Conservation (phyloP, 805 yeast genomes). For the Saccharomycopsis guyanensis region DNA sequence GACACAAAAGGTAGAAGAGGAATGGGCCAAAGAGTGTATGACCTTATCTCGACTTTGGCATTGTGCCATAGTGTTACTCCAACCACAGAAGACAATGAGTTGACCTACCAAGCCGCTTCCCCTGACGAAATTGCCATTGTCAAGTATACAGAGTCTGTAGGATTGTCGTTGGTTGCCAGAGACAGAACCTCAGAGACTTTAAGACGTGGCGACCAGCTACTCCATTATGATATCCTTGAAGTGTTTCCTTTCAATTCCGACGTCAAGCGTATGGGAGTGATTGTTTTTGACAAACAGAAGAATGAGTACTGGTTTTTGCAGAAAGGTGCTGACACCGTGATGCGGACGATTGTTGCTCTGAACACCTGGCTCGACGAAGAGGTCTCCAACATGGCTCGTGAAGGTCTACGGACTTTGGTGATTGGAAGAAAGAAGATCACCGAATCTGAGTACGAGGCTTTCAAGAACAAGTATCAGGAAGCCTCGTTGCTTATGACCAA, state of each 20-base stretch:
- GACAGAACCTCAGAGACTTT: conserved; percentile 73
- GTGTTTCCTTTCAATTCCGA: conserved; percentile 94
- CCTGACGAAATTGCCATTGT: conserved; percentile 99
- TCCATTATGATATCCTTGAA: conserved; percentile 58
- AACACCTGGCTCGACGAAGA: conserved; percentile 98
- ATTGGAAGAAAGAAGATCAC: conserved; percentile 77
- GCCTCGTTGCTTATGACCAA: conserved; percentile 75
- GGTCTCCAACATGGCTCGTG: conserved; percentile 95
- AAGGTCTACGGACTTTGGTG: conserved; percentile 91
- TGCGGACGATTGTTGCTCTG: conserved; percentile 71
- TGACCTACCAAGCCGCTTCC: conserved; percentile 91
- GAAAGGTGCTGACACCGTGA: conserved; percentile 96
- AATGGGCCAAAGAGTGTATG: conserved; percentile 67
- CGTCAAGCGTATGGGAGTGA: conserved; percentile 91
- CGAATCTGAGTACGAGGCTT: conserved; percentile 47
- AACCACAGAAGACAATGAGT: conserved; percentile 70
- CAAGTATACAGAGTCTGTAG: conserved; percentile 80
- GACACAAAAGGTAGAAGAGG: conserved; percentile 52
- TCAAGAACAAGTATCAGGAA: conserved; percentile 53
- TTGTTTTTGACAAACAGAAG: conserved; percentile 53
- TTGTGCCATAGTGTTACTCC: conserved; percentile 98
- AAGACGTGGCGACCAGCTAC: conserved; percentile 37
- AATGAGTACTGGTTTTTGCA: conserved; percentile 78
- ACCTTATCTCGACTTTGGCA: conserved; percentile 73
- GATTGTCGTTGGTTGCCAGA: conserved; percentile 70